Evolutionary conservation across 129 eudicot species (phyloP).

Genomic region (Calendula officinalis): DNA sequence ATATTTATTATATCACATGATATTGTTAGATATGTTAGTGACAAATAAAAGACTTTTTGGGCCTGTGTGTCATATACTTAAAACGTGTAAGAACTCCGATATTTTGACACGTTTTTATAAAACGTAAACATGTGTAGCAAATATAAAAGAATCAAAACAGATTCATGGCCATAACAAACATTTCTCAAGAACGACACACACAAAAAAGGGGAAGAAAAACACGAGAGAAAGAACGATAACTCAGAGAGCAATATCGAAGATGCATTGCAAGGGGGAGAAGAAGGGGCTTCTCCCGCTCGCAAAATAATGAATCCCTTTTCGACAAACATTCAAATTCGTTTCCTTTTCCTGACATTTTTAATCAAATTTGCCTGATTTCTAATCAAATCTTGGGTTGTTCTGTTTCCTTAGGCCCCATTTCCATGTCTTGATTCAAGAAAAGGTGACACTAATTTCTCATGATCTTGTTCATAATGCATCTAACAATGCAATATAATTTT

Average conservation of each 20-base stretch:
- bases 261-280: constrained; percentile 31
- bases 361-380: constrained; percentile 16
- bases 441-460: constrained; percentile 13
- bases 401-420: constrained; percentile 40
- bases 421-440: constrained; percentile 26
- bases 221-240: constrained; percentile 19
- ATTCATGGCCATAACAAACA: constrained; percentile 1
- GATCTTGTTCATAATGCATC: background rate
- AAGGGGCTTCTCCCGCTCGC: constrained; percentile 40
- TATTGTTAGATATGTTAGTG: no score
- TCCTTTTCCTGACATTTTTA: background rate
- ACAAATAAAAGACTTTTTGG: no score
- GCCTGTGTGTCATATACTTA: no score
- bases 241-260: constrained; percentile 29
- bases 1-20: no score
- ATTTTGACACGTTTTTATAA: background rate
- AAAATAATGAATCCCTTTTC: constrained; percentile 27
- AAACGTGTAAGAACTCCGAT: background rate
- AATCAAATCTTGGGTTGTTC: constrained; percentile 25
- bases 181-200: background rate
- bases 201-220: constrained; percentile 4
- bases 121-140: background rate
- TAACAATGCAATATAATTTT: background rate
- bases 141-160: background rate
- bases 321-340: background rate